These are phyloP conservation scores for Cyclospora cayetanensis DNA, from an alignment of 169 alveolate species.

Conservation along the genomic window DNA sequence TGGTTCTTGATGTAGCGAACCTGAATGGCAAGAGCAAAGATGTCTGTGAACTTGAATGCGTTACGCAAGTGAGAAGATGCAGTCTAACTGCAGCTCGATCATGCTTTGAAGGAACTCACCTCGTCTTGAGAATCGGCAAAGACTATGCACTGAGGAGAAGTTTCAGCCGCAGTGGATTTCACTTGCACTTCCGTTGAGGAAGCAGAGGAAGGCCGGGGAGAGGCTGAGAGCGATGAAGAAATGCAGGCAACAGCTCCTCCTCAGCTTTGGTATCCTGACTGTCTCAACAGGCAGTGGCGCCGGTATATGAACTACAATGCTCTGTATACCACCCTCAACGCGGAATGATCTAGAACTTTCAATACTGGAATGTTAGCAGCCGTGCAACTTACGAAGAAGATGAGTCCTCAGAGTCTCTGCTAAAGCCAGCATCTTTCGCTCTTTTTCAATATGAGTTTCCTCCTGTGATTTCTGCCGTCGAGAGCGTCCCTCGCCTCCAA, in stretches of 20 bases:
- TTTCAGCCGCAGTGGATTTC: not conserved
- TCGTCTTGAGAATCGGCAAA: slow-evolving; percentile 64
- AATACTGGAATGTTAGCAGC: not conserved
- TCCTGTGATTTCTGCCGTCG: slow-evolving; percentile 5
- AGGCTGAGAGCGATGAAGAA: too few species aligned
- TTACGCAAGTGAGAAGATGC: not conserved
- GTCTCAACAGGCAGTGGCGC: too few species aligned
- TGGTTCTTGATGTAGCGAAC: slow-evolving; percentile 43
- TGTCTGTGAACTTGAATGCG: not conserved
- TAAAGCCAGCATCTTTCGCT: slow-evolving; percentile 57
- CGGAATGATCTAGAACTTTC: not conserved
- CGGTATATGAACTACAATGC: too few species aligned
- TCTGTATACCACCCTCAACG: too few species aligned
- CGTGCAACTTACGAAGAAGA: not conserved
- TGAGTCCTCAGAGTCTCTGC: slow-evolving; percentile 24
- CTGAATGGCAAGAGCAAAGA: not conserved
- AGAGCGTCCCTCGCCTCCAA: not conserved
- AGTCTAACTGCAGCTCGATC: not conserved
- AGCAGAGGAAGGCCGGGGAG: too few species aligned
- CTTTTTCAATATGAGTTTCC: slow-evolving; percentile 20
- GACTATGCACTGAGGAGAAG: slow-evolving; percentile 54
- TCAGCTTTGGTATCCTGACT: too few species aligned
- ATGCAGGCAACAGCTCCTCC: too few species aligned
- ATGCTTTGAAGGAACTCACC: not conserved
- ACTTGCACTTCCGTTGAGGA: too few species aligned